Percentiles rank a stretch among this genome's conserved stretches.
phyloP scores from a whole-genome alignment of 2,329 filamentous ascomycete species.

The Aspergillus piperis region DNA sequence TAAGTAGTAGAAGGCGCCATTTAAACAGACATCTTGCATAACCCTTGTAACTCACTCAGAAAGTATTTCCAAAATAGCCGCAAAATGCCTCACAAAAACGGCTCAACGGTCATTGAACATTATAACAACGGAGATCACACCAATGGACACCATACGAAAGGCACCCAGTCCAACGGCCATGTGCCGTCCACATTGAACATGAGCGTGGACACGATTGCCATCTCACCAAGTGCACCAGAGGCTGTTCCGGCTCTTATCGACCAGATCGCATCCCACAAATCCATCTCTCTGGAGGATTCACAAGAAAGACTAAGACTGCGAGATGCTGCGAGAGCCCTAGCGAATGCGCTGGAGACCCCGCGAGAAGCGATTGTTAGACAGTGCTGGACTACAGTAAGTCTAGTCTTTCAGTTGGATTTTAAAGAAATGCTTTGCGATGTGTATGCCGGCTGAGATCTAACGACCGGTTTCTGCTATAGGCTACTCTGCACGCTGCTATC shows the following conservation, averaged over 20 bases:
- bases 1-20: background rate
- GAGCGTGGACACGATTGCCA: slow-evolving; percentile 13
- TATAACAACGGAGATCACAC: background rate
- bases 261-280: slow-evolving; percentile 13
- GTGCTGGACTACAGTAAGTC: slow-evolving; percentile 19
- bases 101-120: background rate
- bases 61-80: background rate
- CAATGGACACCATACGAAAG: background rate
- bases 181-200: background rate
- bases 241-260: slow-evolving; percentile 17
- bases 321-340: slow-evolving; percentile 20
- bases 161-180: background rate
- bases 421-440: background rate
- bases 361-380: slow-evolving; percentile 20
- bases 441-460: background rate
- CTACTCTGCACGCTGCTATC: slow-evolving; percentile 18
- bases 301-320: slow-evolving; percentile 18
- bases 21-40: background rate
- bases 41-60: too few species aligned
- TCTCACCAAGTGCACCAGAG: slow-evolving; percentile 17
- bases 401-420: background rate
- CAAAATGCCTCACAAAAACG: background rate
- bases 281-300: slow-evolving; percentile 4
- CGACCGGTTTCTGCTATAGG: background rate
- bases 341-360: slow-evolving; percentile 21